Evolutionary conservation across 192 early-diverging fungal genomes (phyloP).

Genomic region (Coemansia erecta): DNA sequence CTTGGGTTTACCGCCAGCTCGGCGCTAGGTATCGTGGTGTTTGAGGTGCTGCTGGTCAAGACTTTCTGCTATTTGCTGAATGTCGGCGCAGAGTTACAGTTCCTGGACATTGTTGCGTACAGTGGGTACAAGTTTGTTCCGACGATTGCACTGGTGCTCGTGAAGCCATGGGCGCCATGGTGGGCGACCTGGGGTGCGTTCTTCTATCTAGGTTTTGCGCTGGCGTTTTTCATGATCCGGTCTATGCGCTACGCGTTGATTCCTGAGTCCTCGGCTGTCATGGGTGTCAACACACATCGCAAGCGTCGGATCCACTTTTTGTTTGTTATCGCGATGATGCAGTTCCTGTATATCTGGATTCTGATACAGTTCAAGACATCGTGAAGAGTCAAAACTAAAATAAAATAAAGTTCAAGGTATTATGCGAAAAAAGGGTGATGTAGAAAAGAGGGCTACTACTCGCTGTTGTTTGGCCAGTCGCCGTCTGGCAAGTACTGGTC

Average conservation of each 20-base stretch:
- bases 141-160: constrained; percentile 55
- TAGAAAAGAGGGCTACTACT: not conserved
- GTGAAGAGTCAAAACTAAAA: not conserved
- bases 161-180: constrained; percentile 53
- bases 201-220: constrained; percentile 70
- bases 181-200: constrained; percentile 69
- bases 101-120: constrained; percentile 84
- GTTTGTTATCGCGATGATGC: constrained; percentile 78
- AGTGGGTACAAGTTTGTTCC: constrained; percentile 96
- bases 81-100: constrained; percentile 76
- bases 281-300: constrained; percentile 63
- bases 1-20: constrained; percentile 82
- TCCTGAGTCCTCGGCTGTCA: constrained; percentile 63
- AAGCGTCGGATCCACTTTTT: constrained; percentile 86
- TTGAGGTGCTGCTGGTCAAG: constrained; percentile 82
- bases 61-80: constrained; percentile 84
- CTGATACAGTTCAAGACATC: constrained; percentile 60
- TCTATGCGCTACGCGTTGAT: constrained; percentile 74
- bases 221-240: constrained; percentile 86
- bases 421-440: not conserved
- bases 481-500: constrained; percentile 22
- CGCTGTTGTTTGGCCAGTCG: not conserved
- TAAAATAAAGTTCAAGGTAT: not conserved
- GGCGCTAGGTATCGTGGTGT: constrained; percentile 72
- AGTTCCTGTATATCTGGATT: constrained; percentile 80